Evolutionary conservation across 768 basidiomycete genomes (phyloP), one percentile per base, ranked within the genome.

Genomic region (Rhizopogon vinicolor): DNA sequence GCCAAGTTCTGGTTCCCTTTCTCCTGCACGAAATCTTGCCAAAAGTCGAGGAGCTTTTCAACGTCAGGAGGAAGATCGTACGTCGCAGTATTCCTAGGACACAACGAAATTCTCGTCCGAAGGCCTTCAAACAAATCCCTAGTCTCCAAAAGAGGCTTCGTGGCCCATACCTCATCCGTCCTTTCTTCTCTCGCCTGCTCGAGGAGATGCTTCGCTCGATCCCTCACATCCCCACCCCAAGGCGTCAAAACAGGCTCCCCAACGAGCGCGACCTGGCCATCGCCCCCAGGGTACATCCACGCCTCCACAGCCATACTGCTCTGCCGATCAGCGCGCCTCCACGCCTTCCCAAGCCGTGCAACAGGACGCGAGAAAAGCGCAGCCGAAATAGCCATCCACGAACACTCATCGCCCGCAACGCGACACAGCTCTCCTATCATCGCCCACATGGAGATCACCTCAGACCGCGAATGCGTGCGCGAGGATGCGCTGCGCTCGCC

Each of bases 281-380:
- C 72, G 9, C 66, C 66, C 51, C 66, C 68, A 29, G 74, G 69
- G 61, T 83, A 78, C 0, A 85, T 79, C 90, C 90, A 91, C 3
- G 77, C 74, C 58, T 90, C 87, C 29, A 90, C 78, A 3, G 76
- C 78, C 7, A 77, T 74, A 44, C 84, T 61, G 16, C 82, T 81
- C 19, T 76, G 73, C 0, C 80, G 65, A 55, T 90, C 86, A 0
- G 89, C 87, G 18, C 90, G 76, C 62, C 82, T 84, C 91, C 91
- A 93, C 5, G 78, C 87, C 67, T 90, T 91, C 49, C 85, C 87
- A 48, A 93, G 68, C 39, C 91, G 74, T 8, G 89, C 87, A 19
- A 93, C 77, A 16, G 91, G 86, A 28, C 84, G 74, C 14, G 86
- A 85, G 58, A 86, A 89, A 14, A 93, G 66, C 7, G 86, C 91